These are phyloP conservation scores for Acanthamoeba culbertsoni DNA, from an alignment of 208 protist genomes.

Conservation along the genomic window DNA sequence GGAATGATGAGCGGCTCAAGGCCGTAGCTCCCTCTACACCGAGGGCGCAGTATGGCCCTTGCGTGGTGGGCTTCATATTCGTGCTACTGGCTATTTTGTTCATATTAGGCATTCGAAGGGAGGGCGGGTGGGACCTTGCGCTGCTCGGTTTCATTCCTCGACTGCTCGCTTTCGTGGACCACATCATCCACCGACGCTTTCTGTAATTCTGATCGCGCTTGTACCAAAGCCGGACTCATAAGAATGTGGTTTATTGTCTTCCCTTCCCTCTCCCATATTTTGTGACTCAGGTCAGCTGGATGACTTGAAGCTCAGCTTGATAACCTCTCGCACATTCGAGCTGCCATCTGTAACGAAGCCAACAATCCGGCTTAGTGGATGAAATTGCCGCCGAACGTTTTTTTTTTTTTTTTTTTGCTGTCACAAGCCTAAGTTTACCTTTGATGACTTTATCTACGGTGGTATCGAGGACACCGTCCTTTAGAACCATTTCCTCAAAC, in stretches of 20 bases:
- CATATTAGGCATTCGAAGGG: not conserved
- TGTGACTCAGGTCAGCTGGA: not conserved
- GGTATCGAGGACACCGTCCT: constrained; percentile 9
- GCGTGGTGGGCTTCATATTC: not conserved
- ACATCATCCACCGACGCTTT: not conserved
- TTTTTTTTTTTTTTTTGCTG: no score
- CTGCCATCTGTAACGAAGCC: constrained; percentile 26
- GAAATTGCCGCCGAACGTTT: no score
- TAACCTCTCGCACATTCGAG: constrained; percentile 44
- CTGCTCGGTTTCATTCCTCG: not conserved
- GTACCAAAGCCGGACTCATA: not conserved
- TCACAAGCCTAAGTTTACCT: no score
- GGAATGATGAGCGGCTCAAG: not conserved
- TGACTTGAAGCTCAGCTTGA: constrained; percentile 8
- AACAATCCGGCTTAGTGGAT: no score
- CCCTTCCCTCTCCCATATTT: not conserved
- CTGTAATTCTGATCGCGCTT: not conserved
- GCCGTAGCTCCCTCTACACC: not conserved
- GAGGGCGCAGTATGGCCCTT: not conserved
- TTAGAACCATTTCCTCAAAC: constrained; percentile 30
- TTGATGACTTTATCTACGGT: constrained; percentile 22
- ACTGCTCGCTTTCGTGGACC: not conserved
- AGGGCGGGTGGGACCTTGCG: not conserved
- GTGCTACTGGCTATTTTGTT: not conserved
- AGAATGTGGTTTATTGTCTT: not conserved